A percentile compares a stretch with the other conserved stretches of the same genome.
Evolutionary conservation across 805 yeast species (phyloP).

Genomic region (Kodamaea neixiangensis): DNA sequence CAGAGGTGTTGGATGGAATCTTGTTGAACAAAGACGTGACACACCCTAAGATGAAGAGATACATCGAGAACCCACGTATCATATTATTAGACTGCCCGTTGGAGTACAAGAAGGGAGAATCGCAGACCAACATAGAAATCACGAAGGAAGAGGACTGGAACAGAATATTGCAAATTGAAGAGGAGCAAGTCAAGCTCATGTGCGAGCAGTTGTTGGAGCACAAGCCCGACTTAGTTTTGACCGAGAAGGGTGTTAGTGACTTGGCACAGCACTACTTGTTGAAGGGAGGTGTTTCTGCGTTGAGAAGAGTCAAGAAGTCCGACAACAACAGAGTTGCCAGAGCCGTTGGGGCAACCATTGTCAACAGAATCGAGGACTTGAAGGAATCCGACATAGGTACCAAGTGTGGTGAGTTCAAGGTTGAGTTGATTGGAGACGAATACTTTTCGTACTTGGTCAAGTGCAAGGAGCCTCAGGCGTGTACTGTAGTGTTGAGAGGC

Average conservation of each 20-base stretch:
- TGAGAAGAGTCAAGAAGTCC: conserved; percentile 92
- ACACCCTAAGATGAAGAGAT: conserved; percentile 97
- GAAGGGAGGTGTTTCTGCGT: conserved; percentile 89
- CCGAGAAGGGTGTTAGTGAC: conserved; percentile 98
- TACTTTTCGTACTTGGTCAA: conserved; percentile 84
- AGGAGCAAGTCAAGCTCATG: conserved; percentile 87
- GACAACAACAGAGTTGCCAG: conserved; percentile 96
- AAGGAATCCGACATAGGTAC: conserved; percentile 89
- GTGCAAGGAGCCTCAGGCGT: conserved; percentile 86
- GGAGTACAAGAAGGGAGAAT: conserved; percentile 98
- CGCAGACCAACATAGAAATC: conserved; percentile 96
- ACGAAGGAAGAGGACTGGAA: conserved; percentile 96
- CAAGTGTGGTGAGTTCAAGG: conserved; percentile 86
- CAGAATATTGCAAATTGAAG: conserved; percentile 92
- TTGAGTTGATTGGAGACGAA: conserved; percentile 96
- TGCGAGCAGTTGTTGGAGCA: conserved; percentile 83
- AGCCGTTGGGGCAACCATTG: conserved; percentile 97
- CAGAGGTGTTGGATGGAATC: conserved; percentile 86
- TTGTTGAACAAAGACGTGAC: conserved; percentile 94
- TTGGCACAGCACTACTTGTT: conserved; percentile 94
- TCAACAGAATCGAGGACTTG: conserved; percentile 91
- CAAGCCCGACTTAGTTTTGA: conserved; percentile 91
- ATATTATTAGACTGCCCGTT: conserved; percentile 92
- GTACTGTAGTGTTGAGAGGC: conserved; percentile 90
- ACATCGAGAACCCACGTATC: conserved; percentile 84